Conservation (phyloP, 164 flowering plant species). For the Warburgia ugandensis region DNA sequence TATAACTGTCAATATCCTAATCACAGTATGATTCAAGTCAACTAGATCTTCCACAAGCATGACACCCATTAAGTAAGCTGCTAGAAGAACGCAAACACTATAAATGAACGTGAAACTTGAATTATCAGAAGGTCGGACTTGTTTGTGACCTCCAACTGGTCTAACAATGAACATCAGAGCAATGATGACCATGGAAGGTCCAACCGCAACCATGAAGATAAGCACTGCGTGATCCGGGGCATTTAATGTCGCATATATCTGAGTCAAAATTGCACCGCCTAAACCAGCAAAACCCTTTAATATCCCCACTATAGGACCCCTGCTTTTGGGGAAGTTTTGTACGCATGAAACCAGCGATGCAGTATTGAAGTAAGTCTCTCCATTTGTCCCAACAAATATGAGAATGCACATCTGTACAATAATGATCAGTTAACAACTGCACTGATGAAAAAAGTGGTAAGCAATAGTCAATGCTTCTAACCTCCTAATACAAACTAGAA, state of each 20-base stretch:
- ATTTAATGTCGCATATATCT: slow-evolving; percentile 58
- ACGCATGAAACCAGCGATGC: slow-evolving; percentile 86
- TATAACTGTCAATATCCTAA: slow-evolving; percentile 47
- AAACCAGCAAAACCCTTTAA: slow-evolving; percentile 96
- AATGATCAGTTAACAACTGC: slow-evolving; percentile 5
- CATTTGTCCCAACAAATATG: slow-evolving; percentile 90
- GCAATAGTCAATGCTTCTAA: too few species aligned
- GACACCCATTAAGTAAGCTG: slow-evolving; percentile 96
- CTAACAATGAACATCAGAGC: slow-evolving; percentile 78
- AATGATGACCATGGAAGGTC: slow-evolving; percentile 76
- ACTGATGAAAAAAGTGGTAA: neutral
- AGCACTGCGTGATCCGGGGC: slow-evolving; percentile 78
- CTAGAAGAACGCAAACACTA: slow-evolving; percentile 74
- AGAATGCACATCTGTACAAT: slow-evolving; percentile 85
- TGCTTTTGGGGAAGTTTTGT: slow-evolving; percentile 91
- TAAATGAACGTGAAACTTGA: slow-evolving; percentile 66
- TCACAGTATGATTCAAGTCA: slow-evolving; percentile 44
- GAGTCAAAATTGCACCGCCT: slow-evolving; percentile 87
- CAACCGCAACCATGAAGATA: slow-evolving; percentile 94
- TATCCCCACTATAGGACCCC: slow-evolving; percentile 95
- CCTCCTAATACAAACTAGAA: too few species aligned
- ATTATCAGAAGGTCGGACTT: slow-evolving; percentile 62
- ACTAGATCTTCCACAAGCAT: slow-evolving; percentile 84
- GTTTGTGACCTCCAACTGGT: slow-evolving; percentile 94
- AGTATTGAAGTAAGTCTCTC: slow-evolving; percentile 93